Evolutionary conservation across 2,329 filamentous ascomycete genomes (phyloP).

Genomic region (Diaporthe sp.): DNA sequence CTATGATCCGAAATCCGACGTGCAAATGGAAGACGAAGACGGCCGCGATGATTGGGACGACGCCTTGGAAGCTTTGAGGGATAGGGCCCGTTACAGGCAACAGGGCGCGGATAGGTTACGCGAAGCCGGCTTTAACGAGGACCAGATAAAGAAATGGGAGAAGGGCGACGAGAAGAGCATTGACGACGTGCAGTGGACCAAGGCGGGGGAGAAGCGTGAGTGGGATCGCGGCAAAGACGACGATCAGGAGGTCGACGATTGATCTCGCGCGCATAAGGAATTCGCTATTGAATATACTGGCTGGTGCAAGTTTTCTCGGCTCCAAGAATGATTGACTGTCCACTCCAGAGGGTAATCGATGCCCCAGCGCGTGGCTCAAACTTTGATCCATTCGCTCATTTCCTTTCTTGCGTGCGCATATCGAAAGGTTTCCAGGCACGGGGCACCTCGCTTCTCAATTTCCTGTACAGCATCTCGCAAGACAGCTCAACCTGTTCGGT

Average conservation of each 20-base stretch:
- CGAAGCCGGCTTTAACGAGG: conserved; percentile 82
- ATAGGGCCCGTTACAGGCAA: conserved; percentile 82
- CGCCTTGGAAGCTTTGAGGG: conserved; percentile 81
- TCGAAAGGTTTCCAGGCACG: not conserved
- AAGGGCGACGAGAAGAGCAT: conserved; percentile 70
- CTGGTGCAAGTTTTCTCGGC: not conserved
- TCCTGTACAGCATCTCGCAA: not conserved
- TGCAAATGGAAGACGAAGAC: conserved; percentile 62
- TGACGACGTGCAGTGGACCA: conserved; percentile 79
- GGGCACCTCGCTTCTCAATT: not conserved
- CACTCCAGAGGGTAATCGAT: not conserved
- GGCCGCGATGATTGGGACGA: conserved; percentile 81
- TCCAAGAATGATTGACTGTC: not conserved
- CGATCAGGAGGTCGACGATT: conserved; percentile 33
- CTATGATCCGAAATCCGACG: conserved; percentile 70
- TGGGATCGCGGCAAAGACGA: conserved; percentile 69
- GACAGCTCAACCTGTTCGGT: not conserved
- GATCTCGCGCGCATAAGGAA: not conserved
- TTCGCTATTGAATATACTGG: not conserved
- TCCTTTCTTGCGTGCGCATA: not conserved
- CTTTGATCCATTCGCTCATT: not conserved
- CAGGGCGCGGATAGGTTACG: conserved; percentile 82
- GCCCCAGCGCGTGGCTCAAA: not conserved
- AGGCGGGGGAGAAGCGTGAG: conserved; percentile 72
- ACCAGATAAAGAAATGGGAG: conserved; percentile 80